phyloP scores from a whole-genome alignment of 345 rosid genomes.

The Eucalyptus erythrocorys region DNA sequence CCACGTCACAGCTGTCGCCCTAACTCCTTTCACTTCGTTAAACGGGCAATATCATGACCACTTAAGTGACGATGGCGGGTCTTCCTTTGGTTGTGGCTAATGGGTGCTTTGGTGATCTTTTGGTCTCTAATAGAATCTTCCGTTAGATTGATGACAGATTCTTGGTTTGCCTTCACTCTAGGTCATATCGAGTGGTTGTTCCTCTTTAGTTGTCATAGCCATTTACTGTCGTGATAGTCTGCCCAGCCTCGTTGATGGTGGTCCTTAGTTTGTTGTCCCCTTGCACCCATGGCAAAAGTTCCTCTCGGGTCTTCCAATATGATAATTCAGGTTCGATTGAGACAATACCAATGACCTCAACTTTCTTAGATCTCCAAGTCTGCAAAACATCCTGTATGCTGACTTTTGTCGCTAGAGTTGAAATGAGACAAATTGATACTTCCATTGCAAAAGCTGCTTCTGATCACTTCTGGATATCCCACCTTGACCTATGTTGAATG shows the following conservation, averaged over 20 bases:
- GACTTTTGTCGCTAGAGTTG: not conserved
- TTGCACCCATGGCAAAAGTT: not conserved
- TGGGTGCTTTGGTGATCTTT: not conserved
- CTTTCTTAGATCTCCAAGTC: not conserved
- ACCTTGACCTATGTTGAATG: not conserved
- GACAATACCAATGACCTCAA: not conserved
- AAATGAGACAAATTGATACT: not conserved
- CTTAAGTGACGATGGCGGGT: not conserved
- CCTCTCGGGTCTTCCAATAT: not conserved
- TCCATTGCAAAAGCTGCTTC: not conserved
- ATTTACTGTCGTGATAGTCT: not conserved
- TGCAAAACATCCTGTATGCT: not conserved
- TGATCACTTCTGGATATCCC: not conserved
- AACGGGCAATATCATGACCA: not conserved
- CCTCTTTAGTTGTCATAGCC: not conserved
- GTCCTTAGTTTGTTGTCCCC: not conserved
- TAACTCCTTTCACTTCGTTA: not conserved
- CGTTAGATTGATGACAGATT: not conserved
- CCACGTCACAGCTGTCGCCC: not conserved
- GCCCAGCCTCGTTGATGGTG: not conserved
- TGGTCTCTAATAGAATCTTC: not conserved
- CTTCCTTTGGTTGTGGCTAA: not conserved
- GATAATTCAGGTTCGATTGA: not conserved
- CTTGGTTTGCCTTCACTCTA: not conserved
- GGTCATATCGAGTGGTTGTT: not conserved